Evolutionary conservation across 2,329 filamentous ascomycete genomes (phyloP), one percentile per base, ranked within the genome.

Genomic region (Talaromyces sp.): DNA sequence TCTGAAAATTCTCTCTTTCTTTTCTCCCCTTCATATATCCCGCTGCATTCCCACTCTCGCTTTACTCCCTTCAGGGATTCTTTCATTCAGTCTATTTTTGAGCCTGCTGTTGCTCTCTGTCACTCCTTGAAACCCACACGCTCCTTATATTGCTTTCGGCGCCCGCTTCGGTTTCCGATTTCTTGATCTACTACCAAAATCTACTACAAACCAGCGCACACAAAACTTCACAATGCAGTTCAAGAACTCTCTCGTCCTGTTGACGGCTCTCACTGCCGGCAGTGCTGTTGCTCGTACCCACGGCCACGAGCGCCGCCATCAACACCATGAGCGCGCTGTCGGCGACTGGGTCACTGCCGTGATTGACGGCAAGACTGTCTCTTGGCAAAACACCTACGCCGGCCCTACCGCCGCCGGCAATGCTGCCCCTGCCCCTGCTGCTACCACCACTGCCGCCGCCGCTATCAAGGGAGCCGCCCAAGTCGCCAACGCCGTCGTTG

Each of bases 281-380:
- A 73, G 74, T 45, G 70, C 75, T 36, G 70, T 75, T 45, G 77
- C 75, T 67, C 76, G 76, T 67, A 68, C 73, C 49, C 76, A 78
- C 70, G 75, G 75, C 67, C 76, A 78, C 66, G 73, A 78, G 63
- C 76, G 76, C 67, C 76, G 76, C 65, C 76, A 78, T 67, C 69
- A 70, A 36, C 75, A 77, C 70, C 66, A 72, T 22, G 59, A 77
- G 69, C 76, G 76, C 65, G 74, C 22, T 38, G 71, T 76, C 22
- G 75, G 73, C 61, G 73, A 75, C 59, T 63, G 70, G 47, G 75
- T 78, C 65, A 68, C 67, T 54, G 75, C 73, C 61, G 72, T 69
- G 59, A 78, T 78, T 49, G 70, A 76, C 58, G 76, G 76, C 68
- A 67, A 73, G 56, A 65, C 74, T 22, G 71, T 71, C 64, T 73